These are phyloP conservation scores for Penicillium olsonii DNA, from an alignment of 2,329 filamentous ascomycete genomes.

Conservation along the genomic window DNA sequence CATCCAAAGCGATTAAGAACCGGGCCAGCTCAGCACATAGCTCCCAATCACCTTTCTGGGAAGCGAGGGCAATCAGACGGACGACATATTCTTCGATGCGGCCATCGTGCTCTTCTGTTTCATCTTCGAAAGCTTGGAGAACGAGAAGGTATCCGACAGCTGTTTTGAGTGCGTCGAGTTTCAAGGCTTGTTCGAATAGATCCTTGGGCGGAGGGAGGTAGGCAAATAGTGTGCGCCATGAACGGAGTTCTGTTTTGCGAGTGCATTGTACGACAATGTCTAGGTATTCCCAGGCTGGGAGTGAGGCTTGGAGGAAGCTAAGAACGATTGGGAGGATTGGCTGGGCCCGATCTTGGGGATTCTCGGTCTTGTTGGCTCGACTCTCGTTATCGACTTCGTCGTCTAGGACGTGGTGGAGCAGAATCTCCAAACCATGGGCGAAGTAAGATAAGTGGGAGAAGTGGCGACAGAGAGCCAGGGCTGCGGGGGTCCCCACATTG, in stretches of 20 bases:
- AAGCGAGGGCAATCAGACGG: constrained; percentile 76
- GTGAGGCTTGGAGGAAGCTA: constrained; percentile 69
- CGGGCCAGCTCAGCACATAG: constrained; percentile 90
- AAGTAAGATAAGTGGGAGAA: constrained; percentile 91
- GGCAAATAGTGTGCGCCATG: constrained; percentile 90
- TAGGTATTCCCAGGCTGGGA: constrained; percentile 71
- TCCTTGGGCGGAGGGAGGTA: constrained; percentile 88
- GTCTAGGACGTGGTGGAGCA: constrained; percentile 90
- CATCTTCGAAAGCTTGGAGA: constrained; percentile 73
- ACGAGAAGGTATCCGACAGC: constrained; percentile 96
- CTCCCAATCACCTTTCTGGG: constrained; percentile 87
- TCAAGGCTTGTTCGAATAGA: constrained; percentile 88
- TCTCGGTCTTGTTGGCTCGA: constrained; percentile 29
- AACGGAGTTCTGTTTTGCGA: constrained; percentile 91
- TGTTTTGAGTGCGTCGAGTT: constrained; percentile 84
- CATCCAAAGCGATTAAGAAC: constrained; percentile 92
- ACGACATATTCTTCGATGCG: constrained; percentile 61
- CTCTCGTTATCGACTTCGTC: constrained; percentile 77
- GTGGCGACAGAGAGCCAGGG: constrained; percentile 77
- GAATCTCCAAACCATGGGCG: constrained; percentile 84
- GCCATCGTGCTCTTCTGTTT: constrained; percentile 55
- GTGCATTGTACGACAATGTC: constrained; percentile 97
- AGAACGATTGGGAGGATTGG: constrained; percentile 53
- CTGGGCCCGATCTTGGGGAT: constrained; percentile 27
- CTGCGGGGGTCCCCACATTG: constrained; percentile 74